A percentile compares a stretch with the other conserved stretches of the same genome.
These are phyloP conservation scores for Mycena sp. DNA, from an alignment of 1,284 basidiomycete species.

Conservation along the genomic window DNA sequence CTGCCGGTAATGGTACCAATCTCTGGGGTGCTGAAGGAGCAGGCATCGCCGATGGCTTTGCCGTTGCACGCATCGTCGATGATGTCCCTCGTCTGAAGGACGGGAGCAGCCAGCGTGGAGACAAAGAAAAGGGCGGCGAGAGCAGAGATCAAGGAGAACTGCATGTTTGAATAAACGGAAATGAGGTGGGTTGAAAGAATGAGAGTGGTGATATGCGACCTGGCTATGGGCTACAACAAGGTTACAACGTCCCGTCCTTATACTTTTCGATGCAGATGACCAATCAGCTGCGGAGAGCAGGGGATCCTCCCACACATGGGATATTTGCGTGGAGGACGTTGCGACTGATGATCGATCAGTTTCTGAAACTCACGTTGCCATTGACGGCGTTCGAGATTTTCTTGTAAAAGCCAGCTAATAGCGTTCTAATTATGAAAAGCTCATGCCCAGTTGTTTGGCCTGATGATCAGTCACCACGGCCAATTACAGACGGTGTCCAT, in stretches of 20 bases:
- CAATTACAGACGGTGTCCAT: conserved; percentile 1
- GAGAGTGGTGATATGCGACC: conserved; percentile 11
- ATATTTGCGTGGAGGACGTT: conserved; percentile 10
- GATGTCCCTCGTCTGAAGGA: conserved; percentile 4
- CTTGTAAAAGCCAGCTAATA: neutral
- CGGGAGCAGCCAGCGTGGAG: conserved; percentile 10
- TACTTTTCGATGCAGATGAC: conserved; percentile 10
- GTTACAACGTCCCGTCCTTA: conserved; percentile 5
- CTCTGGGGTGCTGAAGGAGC: conserved; percentile 10
- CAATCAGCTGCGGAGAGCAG: conserved; percentile 9
- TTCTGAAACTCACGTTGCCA: conserved; percentile 4
- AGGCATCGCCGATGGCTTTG: conserved; percentile 12
- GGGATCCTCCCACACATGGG: neutral
- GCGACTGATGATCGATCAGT: conserved; percentile 2
- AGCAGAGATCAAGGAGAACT: conserved; percentile 6
- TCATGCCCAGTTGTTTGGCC: conserved; percentile 4
- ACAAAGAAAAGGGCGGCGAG: conserved; percentile 1
- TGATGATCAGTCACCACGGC: neutral
- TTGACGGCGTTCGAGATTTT: neutral
- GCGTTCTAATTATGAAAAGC: conserved; percentile 1
- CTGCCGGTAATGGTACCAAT: conserved; percentile 10
- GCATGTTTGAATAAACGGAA: conserved; percentile 9
- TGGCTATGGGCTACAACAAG: conserved; percentile 2
- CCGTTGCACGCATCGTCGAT: conserved; percentile 9
- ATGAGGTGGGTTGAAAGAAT: conserved; percentile 9